These are phyloP conservation scores for Zarea fungicola DNA, from an alignment of 2,329 filamentous ascomycete species.

Conservation along the genomic window DNA sequence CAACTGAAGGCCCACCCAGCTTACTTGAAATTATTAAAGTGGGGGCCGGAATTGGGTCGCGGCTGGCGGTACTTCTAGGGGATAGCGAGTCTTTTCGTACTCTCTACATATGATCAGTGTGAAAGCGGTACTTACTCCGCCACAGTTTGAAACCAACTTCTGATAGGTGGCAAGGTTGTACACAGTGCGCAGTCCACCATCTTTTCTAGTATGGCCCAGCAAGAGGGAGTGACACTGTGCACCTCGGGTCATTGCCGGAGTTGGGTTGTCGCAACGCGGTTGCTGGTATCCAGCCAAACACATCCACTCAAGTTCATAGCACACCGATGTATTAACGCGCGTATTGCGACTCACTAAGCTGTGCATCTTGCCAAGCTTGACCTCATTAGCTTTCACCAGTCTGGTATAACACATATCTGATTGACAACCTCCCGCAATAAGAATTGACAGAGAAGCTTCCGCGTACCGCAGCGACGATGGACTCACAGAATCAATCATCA, in stretches of 20 bases:
- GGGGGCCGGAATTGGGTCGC: too few relatives aligned
- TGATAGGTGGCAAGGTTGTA: too few relatives aligned
- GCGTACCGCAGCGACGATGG: constrained; percentile 25
- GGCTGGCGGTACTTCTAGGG: too few relatives aligned
- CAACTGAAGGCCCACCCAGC: too few relatives aligned
- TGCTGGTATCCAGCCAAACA: constrained; percentile 7
- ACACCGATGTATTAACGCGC: constrained; percentile 1
- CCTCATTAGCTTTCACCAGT: neutral
- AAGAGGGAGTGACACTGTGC: constrained; percentile 1
- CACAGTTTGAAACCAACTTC: too few relatives aligned
- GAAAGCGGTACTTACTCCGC: too few relatives aligned
- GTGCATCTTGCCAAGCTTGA: neutral
- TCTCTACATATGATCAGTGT: too few relatives aligned
- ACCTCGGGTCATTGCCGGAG: constrained; percentile 7
- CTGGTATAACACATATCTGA: neutral
- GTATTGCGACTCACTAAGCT: neutral
- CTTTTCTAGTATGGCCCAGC: neutral
- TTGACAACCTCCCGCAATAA: neutral
- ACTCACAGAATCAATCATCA: constrained; percentile 40
- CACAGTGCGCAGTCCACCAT: neutral
- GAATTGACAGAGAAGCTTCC: neutral
- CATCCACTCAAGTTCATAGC: constrained; percentile 4
- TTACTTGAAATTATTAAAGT: too few relatives aligned
- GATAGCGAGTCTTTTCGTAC: too few relatives aligned
- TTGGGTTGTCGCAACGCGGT: constrained; percentile 3